phyloP scores from a whole-genome alignment of 176 grass and related monocot genomes.

The Hsuehochloa calcarea region DNA sequence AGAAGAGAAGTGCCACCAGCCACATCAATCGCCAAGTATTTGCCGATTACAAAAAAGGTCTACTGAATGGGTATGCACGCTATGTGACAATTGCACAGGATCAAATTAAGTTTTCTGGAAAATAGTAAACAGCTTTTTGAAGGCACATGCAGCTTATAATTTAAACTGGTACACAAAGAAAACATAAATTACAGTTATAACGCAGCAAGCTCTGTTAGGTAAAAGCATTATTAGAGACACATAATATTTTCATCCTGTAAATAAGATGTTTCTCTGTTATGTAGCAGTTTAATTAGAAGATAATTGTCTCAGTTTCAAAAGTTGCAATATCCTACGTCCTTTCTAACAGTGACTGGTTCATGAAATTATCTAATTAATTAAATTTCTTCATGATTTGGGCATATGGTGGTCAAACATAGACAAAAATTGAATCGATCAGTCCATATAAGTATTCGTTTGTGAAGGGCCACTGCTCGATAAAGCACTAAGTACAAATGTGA shows the following conservation, averaged over 20 bases:
- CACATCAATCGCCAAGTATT: neutral
- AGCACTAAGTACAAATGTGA: conserved; percentile 22
- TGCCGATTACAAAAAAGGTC: neutral
- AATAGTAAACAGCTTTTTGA: neutral
- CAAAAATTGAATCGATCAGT: neutral
- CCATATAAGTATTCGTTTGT: neutral
- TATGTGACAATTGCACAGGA: neutral
- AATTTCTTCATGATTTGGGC: neutral
- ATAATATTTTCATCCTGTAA: neutral
- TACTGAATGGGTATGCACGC: neutral
- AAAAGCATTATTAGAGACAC: neutral
- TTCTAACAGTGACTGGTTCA: neutral
- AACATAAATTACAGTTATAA: neutral
- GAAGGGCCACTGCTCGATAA: neutral
- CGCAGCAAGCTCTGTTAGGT: neutral
- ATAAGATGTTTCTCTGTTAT: neutral
- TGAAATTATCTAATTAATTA: neutral
- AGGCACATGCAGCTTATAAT: neutral
- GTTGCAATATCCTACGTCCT: neutral
- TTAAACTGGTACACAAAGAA: neutral
- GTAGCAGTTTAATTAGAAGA: neutral
- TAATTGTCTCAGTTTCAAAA: neutral
- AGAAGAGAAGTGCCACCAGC: neutral
- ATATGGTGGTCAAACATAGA: conserved; percentile 12
- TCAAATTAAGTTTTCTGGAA: neutral